A percentile compares a stretch with the other conserved stretches of the same genome.
These are phyloP conservation scores for Nannochloris sp. DNA, from an alignment of 139 green algal species.

Conservation along the genomic window DNA sequence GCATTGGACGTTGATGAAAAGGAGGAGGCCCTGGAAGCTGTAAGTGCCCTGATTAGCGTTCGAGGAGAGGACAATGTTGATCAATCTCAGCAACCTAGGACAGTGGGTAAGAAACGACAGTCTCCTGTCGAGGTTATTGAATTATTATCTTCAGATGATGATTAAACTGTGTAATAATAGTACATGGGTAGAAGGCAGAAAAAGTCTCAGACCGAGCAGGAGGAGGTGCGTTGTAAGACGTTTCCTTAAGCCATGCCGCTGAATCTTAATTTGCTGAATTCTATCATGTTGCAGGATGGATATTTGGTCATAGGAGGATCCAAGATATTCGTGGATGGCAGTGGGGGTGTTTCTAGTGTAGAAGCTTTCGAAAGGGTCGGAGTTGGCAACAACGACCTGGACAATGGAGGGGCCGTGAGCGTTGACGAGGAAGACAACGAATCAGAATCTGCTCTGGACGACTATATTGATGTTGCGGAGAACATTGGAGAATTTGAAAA, in stretches of 20 bases:
- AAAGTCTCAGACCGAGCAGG: too few species aligned
- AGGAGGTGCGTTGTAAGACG: too few species aligned
- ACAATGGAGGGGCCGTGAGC: not conserved
- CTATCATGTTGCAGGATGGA: not conserved
- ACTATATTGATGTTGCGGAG: not conserved
- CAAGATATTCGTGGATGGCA: not conserved
- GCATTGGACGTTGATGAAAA: not conserved
- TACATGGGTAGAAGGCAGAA: not conserved
- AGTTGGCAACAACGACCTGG: not conserved
- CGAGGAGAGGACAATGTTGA: not conserved
- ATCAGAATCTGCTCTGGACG: not conserved
- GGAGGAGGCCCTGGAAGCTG: constrained; percentile 12
- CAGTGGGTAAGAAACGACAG: not conserved
- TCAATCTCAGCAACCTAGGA: not conserved
- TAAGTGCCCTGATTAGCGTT: constrained; percentile 2
- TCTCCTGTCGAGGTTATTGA: constrained; percentile 21
- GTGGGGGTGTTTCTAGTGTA: constrained; percentile 4
- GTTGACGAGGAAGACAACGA: not conserved
- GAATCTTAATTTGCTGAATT: too few species aligned
- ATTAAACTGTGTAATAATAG: constrained; percentile 2
- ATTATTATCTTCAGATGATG: constrained; percentile 18
- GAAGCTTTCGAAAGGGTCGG: not conserved
- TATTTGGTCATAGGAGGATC: constrained; percentile 1
- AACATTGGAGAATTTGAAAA: not conserved
- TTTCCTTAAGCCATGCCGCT: too few species aligned